A percentile compares a stretch with the other conserved stretches of the same genome.
Conservation (phyloP, 169 alveolate species). For the Pseudocohnilembus persalinus region DNA sequence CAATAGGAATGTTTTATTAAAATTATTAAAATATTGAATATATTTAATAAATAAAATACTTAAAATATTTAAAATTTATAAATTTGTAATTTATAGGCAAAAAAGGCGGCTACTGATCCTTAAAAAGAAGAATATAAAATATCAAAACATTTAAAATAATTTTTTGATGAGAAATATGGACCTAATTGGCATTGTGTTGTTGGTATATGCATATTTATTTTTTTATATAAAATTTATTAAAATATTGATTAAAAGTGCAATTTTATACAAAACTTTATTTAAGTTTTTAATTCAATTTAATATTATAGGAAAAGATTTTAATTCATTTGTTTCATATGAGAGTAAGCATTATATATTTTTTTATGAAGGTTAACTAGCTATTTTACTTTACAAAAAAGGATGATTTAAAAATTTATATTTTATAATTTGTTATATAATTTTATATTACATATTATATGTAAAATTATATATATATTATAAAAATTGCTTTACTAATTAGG, state of each 20-base stretch:
- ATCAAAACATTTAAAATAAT: conserved; percentile 83
- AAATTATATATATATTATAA: too few relatives aligned
- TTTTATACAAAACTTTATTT: not conserved
- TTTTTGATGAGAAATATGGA: conserved; percentile 90
- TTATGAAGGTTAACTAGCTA: conserved; percentile 91
- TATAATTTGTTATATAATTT: too few relatives aligned
- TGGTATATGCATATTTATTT: too few relatives aligned
- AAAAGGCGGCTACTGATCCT: conserved; percentile 37
- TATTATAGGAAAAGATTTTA: conserved; percentile 79
- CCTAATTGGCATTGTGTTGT: conserved; percentile 95
- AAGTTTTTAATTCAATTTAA: not conserved
- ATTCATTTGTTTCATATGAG: conserved; percentile 86
- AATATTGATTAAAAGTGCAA: not conserved
- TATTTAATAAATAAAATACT: too few relatives aligned
- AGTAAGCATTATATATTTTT: conserved; percentile 88
- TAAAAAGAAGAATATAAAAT: conserved; percentile 51
- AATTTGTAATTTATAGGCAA: conserved; percentile 32
- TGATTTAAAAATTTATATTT: too few relatives aligned
- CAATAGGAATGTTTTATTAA: too few relatives aligned
- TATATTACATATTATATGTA: too few relatives aligned
- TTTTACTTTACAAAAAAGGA: conserved; percentile 78
- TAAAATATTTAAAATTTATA: not conserved
- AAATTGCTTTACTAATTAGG: too few relatives aligned
- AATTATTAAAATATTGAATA: not conserved
- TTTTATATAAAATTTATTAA: too few relatives aligned